A percentile compares a stretch with the other conserved stretches of the same genome.
Evolutionary conservation across 257 asterid genomes (phyloP).

Genomic region (Rubia yunnanensis): DNA sequence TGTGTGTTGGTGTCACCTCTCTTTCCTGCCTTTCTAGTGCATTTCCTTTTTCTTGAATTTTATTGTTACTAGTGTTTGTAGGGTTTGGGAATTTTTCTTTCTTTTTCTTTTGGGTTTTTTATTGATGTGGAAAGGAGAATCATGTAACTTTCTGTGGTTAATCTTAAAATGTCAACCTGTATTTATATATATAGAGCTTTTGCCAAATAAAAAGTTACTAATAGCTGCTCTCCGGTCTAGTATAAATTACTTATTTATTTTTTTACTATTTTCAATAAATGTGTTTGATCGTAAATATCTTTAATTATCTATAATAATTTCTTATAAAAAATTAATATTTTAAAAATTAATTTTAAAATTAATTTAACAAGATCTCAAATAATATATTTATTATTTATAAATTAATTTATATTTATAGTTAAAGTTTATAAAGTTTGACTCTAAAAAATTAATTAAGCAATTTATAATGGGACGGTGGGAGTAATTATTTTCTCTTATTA

Average conservation of each 20-base stretch:
- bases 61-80: background rate
- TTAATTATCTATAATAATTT: background rate
- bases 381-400: background rate
- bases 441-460: background rate
- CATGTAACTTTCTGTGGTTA: conserved; percentile 40
- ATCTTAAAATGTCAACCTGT: conserved; percentile 30
- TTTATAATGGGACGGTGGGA: no score
- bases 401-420: background rate
- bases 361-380: background rate
- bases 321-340: background rate
- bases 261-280: background rate
- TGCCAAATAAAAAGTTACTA: conserved; percentile 30
- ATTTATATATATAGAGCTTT: conserved; percentile 23
- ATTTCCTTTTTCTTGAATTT: background rate
- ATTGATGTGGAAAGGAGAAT: conserved; percentile 16
- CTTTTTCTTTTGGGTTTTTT: conserved; percentile 11
- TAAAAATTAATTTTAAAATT: background rate
- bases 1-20: conserved; percentile 2
- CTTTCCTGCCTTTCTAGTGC: background rate
- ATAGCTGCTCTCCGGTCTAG: no score
- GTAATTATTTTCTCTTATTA: no score
- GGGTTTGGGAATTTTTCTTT: background rate
- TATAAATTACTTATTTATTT: no score
- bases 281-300: background rate
- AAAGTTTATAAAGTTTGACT: background rate